Evolutionary conservation across 1,284 basidiomycete species (phyloP).

Genomic region (Macrocystidia cucumis): DNA sequence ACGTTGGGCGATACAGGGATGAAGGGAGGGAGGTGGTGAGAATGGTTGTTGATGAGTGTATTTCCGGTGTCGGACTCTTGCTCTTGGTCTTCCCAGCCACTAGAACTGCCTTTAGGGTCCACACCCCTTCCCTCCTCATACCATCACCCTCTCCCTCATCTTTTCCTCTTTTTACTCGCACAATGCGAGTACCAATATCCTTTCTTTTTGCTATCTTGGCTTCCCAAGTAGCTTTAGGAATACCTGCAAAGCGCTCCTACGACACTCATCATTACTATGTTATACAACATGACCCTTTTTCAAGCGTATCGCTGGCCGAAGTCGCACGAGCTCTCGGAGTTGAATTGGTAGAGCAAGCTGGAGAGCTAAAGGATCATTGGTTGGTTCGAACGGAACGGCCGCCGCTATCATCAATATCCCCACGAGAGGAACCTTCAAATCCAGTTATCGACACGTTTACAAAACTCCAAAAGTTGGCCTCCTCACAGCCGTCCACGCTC

Average conservation of each 20-base stretch:
- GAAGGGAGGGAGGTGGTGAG: too few relatives aligned
- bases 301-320: constrained; percentile 47
- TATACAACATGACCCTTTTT: constrained; percentile 47
- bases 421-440: constrained; percentile 31
- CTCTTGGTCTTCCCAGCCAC: too few relatives aligned
- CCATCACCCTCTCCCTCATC: background rate
- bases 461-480: constrained; percentile 34
- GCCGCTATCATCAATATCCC: constrained; percentile 12
- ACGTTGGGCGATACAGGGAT: too few relatives aligned
- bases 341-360: constrained; percentile 84
- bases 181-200: constrained; percentile 29
- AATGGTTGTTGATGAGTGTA: too few relatives aligned
- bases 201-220: constrained; percentile 26
- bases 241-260: constrained; percentile 51
- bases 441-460: constrained; percentile 46
- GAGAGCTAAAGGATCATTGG: constrained; percentile 83
- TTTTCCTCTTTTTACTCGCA: constrained; percentile 9
- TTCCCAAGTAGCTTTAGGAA: constrained; percentile 17
- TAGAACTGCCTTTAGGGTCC: too few relatives aligned
- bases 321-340: constrained; percentile 64
- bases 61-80: too few relatives aligned
- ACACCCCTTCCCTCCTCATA: too few relatives aligned
- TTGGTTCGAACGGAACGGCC: constrained; percentile 61
- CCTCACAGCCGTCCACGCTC: constrained; percentile 14
- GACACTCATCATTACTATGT: constrained; percentile 88